Evolutionary conservation across 2,329 filamentous ascomycete species (phyloP).

Genomic region (Samsoniella hepiali): DNA sequence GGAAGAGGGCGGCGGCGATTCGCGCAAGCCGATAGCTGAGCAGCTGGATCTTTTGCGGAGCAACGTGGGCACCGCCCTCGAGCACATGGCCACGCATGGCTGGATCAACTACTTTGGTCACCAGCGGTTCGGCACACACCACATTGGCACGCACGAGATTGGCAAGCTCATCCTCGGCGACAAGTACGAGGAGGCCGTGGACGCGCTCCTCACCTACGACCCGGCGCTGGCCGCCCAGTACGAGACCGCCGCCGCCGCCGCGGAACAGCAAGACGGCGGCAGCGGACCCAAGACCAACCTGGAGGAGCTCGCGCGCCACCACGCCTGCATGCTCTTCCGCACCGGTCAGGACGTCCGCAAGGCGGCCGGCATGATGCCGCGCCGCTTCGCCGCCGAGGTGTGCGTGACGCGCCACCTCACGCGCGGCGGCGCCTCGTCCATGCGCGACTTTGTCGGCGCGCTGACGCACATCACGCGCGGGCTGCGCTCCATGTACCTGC

Average conservation of each 20-base stretch:
- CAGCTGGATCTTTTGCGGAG: constrained; percentile 31
- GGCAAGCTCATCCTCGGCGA: constrained; percentile 80
- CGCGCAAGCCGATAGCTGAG: constrained; percentile 25
- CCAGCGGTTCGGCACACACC: constrained; percentile 91
- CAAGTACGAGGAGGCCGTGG: constrained; percentile 76
- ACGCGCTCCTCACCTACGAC: constrained; percentile 72
- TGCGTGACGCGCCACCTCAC: constrained; percentile 75
- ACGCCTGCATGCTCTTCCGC: constrained; percentile 72
- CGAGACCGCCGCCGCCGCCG: constrained; percentile 28
- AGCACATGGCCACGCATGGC: constrained; percentile 67
- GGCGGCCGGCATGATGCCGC: constrained; percentile 68
- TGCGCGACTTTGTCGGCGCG: constrained; percentile 75
- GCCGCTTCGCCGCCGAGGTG: constrained; percentile 76
- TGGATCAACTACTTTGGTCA: constrained; percentile 98
- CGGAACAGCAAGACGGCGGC: constrained; percentile 38
- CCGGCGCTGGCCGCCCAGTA: constrained; percentile 53
- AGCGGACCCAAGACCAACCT: constrained; percentile 54
- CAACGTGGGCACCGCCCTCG: constrained; percentile 56
- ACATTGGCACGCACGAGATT: constrained; percentile 78
- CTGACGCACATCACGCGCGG: constrained; percentile 76
- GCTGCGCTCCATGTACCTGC: constrained; percentile 89
- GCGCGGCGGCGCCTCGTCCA: constrained; percentile 42
- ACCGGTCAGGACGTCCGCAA: constrained; percentile 54
- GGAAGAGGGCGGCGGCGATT: constrained; percentile 31
- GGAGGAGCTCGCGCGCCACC: constrained; percentile 77